phyloP scores from a whole-genome alignment of 306 rosid genomes.

The Mimosa bimucronata region DNA sequence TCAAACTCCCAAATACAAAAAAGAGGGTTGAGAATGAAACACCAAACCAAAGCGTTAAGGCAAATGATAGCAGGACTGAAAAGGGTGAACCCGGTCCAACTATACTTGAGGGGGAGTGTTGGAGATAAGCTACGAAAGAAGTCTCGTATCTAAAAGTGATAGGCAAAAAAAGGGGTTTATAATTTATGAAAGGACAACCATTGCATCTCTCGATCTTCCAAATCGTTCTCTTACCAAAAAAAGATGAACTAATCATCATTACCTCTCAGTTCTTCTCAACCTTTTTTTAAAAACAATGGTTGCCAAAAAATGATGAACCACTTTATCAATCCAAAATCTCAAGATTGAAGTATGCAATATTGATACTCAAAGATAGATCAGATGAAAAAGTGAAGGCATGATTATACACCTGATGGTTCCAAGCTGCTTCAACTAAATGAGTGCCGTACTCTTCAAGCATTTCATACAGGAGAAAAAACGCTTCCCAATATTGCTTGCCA shows the following conservation, averaged over 20 bases:
- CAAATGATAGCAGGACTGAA: not conserved
- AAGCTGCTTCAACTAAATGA: constrained; percentile 98
- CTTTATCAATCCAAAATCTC: constrained; percentile 29
- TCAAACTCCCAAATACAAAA: not conserved
- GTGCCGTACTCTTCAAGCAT: constrained; percentile 99
- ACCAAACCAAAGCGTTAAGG: not conserved
- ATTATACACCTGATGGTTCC: constrained; percentile 84
- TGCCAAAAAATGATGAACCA: not conserved
- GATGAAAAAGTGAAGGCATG: constrained; percentile 13
- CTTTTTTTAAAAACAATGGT: not conserved
- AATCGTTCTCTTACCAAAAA: not conserved
- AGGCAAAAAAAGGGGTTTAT: not conserved
- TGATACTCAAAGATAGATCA: constrained; percentile 19
- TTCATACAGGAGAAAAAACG: constrained; percentile 83
- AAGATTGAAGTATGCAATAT: constrained; percentile 4
- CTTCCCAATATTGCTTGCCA: constrained; percentile 80
- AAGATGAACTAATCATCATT: constrained; percentile 13
- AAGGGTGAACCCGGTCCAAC: not conserved
- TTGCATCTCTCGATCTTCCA: not conserved
- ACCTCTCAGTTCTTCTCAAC: not conserved
- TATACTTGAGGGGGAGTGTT: not conserved
- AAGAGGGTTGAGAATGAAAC: not conserved
- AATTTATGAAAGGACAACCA: constrained; percentile 9
- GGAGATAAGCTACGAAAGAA: not conserved
- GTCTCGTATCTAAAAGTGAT: not conserved